Evolutionary conservation across 1,284 basidiomycete genomes (phyloP), one percentile per base, ranked within the genome.

Genomic region (Prillingera fragicola): DNA sequence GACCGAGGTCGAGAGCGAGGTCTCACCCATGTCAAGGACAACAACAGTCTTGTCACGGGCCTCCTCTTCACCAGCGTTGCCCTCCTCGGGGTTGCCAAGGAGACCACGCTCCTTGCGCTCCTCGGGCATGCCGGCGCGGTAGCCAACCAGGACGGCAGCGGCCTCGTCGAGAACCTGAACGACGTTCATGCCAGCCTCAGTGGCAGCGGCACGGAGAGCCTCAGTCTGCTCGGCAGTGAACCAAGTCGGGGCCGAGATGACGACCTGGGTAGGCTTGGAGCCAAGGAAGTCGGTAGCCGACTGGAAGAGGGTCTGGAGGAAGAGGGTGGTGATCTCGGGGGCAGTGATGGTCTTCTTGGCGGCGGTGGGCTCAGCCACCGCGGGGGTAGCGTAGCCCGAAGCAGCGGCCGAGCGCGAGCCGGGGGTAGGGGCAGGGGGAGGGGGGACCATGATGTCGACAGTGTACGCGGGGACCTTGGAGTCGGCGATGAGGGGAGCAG

Each of bases 261-360:
- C 91, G 19, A 87, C 85, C 43, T 87, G 87, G 41, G 82, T 76
- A 24, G 81, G 80, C 58, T 81, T 83, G 45, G 71, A 69, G 7
- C 94, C 94, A 19, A 98, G 78, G 73, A 95, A 98, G 69, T 94
- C 91, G 63, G 85, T 80, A 8, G 94, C 95, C 27, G 88, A 92
- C 55, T 84, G 75, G 55, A 91, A 76, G 26, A 98, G 82, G 4
- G 85, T 87, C 51, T 77, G 76, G 38, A 98, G 77, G 79, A 94
- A 97, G 56, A 91, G 79, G 25, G 85, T 80, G 21, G 87, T 81
- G 15, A 85, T 86, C 65, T 96, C 89, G 34, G 83, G 81, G 3
- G 85, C 85, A 26, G 87, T 87, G 39, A 97, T 76, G 48, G 84
- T 79, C 46, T 89, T 83, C 40, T 81, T 81, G 12, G 78, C 80